phyloP scores from a whole-genome alignment of 1,139 yeast species.

The Candida albicans region DNA sequence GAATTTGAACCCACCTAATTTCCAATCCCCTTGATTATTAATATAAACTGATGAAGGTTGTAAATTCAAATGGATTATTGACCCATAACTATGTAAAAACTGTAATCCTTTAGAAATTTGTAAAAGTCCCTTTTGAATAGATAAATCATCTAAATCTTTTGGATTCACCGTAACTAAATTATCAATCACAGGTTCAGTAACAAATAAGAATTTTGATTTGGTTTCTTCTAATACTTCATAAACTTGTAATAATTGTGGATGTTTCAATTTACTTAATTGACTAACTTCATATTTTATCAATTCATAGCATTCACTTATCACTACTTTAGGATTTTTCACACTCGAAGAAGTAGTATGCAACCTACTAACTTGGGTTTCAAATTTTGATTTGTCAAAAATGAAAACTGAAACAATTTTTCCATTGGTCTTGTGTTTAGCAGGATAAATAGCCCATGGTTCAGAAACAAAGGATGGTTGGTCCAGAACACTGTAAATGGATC shows the following conservation, averaged over 20 bases:
- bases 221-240: conserved; percentile 90
- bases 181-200: conserved; percentile 73
- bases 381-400: conserved; percentile 79
- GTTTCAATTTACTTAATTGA: conserved; percentile 77
- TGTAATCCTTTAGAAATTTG: conserved; percentile 78
- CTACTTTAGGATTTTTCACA: conserved; percentile 37
- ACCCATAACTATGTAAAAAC: conserved; percentile 77
- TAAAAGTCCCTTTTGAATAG: conserved; percentile 81
- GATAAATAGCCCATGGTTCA: conserved; percentile 85
- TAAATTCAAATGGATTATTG: conserved; percentile 73
- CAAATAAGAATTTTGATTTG: conserved; percentile 74
- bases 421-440: conserved; percentile 68
- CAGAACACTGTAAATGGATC: conserved; percentile 71
- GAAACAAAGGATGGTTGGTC: conserved; percentile 70
- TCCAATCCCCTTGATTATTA: conserved; percentile 92
- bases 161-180: conserved; percentile 51
- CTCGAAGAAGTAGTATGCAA: conserved; percentile 48
- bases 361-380: conserved; percentile 56
- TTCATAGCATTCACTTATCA: conserved; percentile 43
- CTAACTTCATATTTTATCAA: conserved; percentile 52
- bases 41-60: conserved; percentile 77
- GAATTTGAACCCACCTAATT: conserved; percentile 74
- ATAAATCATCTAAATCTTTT: conserved; percentile 58
- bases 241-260: conserved; percentile 80
- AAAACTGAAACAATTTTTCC: conserved; percentile 75